phyloP scores from a whole-genome alignment of 2,329 filamentous ascomycete species.

The Botryosphaeria dothidea region DNA sequence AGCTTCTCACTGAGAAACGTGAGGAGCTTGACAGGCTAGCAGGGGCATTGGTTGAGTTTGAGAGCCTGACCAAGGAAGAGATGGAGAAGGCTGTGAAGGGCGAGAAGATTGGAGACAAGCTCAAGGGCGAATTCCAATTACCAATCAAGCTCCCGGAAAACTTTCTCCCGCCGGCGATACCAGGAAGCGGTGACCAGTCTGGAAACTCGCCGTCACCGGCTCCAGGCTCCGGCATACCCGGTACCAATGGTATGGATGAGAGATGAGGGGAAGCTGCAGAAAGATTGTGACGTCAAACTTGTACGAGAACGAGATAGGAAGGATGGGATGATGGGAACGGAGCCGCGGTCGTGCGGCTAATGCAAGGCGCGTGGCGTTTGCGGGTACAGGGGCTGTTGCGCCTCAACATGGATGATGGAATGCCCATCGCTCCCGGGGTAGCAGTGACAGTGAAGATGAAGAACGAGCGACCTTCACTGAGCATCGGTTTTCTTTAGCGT shows the following conservation, averaged over 20 bases:
- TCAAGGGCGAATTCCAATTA: constrained; percentile 48
- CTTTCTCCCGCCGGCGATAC: constrained; percentile 23
- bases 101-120: constrained; percentile 73
- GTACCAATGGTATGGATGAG: constrained; percentile 13
- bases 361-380: constrained; percentile 12
- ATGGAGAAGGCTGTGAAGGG: constrained; percentile 88
- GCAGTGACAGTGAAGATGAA: not conserved
- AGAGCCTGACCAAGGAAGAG: constrained; percentile 85
- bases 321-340: not conserved
- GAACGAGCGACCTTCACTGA: not conserved
- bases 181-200: constrained; percentile 11
- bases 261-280: constrained; percentile 13
- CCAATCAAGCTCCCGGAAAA: constrained; percentile 69
- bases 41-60: constrained; percentile 88
- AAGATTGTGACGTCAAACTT: not conserved
- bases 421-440: not conserved
- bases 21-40: constrained; percentile 86
- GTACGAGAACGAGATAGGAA: constrained; percentile 2
- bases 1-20: constrained; percentile 71
- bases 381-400: not conserved
- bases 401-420: not conserved
- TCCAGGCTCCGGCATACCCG: constrained; percentile 10
- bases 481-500: constrained; percentile 3
- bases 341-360: not conserved
- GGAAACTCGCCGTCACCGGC: constrained; percentile 10